A percentile compares a stretch with the other conserved stretches of the same genome.
Evolutionary conservation across 2,329 filamentous ascomycete genomes (phyloP).

Genomic region (Fusarium pilosicola): DNA sequence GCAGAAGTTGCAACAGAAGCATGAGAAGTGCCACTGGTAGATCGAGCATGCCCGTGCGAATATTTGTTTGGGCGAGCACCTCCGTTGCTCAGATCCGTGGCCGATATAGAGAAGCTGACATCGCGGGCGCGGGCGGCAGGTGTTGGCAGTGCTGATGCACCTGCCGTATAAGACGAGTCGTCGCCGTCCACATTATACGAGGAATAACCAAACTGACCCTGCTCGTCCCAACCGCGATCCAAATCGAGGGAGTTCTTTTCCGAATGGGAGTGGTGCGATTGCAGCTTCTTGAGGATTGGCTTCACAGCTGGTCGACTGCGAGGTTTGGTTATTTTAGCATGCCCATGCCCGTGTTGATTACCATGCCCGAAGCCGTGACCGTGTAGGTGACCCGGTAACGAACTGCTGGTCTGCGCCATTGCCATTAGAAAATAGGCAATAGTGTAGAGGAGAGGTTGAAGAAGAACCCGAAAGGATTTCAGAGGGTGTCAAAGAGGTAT

Average conservation of each 20-base stretch:
- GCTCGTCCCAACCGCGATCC: slow-evolving; percentile 68
- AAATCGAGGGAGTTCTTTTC: slow-evolving; percentile 72
- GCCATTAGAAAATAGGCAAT: slow-evolving; percentile 23
- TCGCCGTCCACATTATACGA: slow-evolving; percentile 44
- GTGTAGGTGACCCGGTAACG: slow-evolving; percentile 38
- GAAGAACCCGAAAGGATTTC: neutral
- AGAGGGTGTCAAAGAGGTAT: neutral
- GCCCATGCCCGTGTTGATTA: slow-evolving; percentile 16
- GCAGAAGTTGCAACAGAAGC: slow-evolving; percentile 64
- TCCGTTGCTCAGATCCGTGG: slow-evolving; percentile 47
- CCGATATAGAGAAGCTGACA: slow-evolving; percentile 58
- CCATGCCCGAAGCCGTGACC: slow-evolving; percentile 36
- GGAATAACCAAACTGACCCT: slow-evolving; percentile 49
- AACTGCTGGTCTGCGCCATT: slow-evolving; percentile 42
- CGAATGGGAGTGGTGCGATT: slow-evolving; percentile 59
- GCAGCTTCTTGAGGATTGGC: slow-evolving; percentile 70
- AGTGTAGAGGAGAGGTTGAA: slow-evolving; percentile 1
- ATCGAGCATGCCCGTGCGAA: slow-evolving; percentile 67
- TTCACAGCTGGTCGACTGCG: slow-evolving; percentile 63
- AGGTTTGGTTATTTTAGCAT: slow-evolving; percentile 55
- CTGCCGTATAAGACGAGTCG: slow-evolving; percentile 39
- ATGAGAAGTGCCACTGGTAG: slow-evolving; percentile 68
- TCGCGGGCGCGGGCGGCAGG: slow-evolving; percentile 48
- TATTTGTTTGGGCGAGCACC: slow-evolving; percentile 53
- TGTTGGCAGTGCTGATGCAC: slow-evolving; percentile 36